These are phyloP conservation scores for Byssoonygena ceratinophila DNA, from an alignment of 2,329 filamentous ascomycete genomes.

Conservation along the genomic window DNA sequence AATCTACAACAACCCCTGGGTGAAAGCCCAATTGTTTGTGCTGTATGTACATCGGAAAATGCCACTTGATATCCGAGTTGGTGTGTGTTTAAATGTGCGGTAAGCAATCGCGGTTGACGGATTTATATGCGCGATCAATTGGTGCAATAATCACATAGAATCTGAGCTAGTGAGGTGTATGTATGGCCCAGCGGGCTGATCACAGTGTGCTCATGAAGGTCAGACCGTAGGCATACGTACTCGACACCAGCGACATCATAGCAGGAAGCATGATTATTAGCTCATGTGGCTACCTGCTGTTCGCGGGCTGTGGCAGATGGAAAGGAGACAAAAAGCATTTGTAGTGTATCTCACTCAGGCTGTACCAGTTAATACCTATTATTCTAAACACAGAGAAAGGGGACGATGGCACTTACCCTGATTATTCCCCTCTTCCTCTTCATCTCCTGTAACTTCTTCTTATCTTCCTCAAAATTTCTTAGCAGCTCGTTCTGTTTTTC, in stretches of 20 bases:
- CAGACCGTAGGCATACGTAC: neutral
- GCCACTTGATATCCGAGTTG: neutral
- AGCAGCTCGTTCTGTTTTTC: slow-evolving; percentile 58
- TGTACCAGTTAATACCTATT: neutral
- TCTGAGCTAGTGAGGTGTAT: slow-evolving; percentile 13
- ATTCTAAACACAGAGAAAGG: neutral
- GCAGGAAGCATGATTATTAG: neutral
- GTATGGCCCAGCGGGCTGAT: slow-evolving; percentile 47
- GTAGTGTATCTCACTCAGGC: slow-evolving; percentile 13
- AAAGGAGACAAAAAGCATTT: neutral
- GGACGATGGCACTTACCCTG: slow-evolving; percentile 31
- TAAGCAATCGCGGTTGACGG: too few relatives aligned
- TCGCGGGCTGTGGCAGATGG: neutral
- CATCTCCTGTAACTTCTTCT: slow-evolving; percentile 60
- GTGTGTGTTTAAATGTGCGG: neutral
- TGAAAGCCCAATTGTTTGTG: too few relatives aligned
- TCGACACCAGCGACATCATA: neutral
- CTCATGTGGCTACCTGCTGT: neutral
- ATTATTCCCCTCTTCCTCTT: slow-evolving; percentile 56
- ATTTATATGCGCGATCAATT: neutral
- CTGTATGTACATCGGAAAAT: too few relatives aligned
- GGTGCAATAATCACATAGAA: too few relatives aligned
- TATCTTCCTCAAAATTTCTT: slow-evolving; percentile 65
- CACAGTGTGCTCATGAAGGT: slow-evolving; percentile 21
- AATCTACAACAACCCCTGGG: too few relatives aligned